A percentile compares a stretch with the other conserved stretches of the same genome.
phyloP scores from a whole-genome alignment of 139 green algal species.

The Haematococcus lacustris region DNA sequence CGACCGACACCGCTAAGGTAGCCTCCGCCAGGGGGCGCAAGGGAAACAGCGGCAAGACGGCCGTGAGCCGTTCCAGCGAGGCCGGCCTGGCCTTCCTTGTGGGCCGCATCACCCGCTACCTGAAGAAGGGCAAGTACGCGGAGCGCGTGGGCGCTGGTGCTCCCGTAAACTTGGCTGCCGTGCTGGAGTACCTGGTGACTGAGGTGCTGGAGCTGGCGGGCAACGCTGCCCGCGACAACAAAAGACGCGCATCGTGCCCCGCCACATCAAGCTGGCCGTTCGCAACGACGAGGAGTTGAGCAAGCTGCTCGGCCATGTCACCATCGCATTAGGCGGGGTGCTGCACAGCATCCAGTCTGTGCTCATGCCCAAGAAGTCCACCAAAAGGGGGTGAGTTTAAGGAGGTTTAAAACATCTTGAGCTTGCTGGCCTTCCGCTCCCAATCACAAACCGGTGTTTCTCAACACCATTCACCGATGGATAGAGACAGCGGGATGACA shows the following conservation, averaged over 20 bases:
- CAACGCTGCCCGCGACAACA: constrained; percentile 89
- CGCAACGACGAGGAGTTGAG: constrained; percentile 91
- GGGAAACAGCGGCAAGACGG: no score
- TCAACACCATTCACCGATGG: no score
- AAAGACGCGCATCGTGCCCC: constrained; percentile 81
- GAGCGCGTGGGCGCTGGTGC: constrained; percentile 54
- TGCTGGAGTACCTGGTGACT: constrained; percentile 35
- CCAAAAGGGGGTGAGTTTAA: constrained; percentile 15
- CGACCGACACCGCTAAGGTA: no score
- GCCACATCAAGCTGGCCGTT: constrained; percentile 87
- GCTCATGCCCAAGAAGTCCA: constrained; percentile 63
- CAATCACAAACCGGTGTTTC: no score
- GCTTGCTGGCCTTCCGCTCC: no score
- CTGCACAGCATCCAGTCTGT: constrained; percentile 87
- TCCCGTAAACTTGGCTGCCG: constrained; percentile 58
- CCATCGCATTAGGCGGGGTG: constrained; percentile 74
- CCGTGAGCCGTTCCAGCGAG: no score
- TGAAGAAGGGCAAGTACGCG: constrained; percentile 55
- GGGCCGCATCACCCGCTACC: no score
- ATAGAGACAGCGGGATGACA: no score
- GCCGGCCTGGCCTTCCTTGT: no score
- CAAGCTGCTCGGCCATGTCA: constrained; percentile 84
- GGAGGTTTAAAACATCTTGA: no score
- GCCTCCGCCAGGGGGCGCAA: no score
- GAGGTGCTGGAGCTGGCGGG: constrained; percentile 63